Base-by-base conservation (phyloP, 2,329 filamentous ascomycete genomes). In the Diaporthe citrichinensis region DNA sequence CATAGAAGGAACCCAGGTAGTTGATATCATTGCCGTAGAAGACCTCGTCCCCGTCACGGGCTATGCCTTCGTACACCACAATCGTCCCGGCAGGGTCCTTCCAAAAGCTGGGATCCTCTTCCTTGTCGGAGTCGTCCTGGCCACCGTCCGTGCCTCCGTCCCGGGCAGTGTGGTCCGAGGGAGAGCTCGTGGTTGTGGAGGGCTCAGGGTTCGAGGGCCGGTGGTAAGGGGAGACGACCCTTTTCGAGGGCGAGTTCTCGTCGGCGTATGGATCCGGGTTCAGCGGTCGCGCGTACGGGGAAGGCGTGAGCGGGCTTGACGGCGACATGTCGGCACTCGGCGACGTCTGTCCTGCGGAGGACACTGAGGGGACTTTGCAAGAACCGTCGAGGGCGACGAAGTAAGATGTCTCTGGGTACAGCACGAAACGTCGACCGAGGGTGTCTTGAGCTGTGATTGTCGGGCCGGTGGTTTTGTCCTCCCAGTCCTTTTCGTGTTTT, bases 31-130 rank as follows among this genome's bases (percentile, higher is more conserved):
- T 49, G 62, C 72, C 72, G 9, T 74, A 74, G 62, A 51, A 69
- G 14, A 59, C 31, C 25, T 74, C 62, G 12, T 59, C 46, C 4
- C 72, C 72, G n/a, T 57, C 72, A 9, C 65, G 51, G 39, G 65
- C 62, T 39, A 74, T 51, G n/a, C 72, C 72, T n/a, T 74, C 61
- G 23, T 69, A 74, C 6, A 74, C 72, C 34, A 74, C 39, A 57
- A 74, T 74, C 17, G 67, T 68, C 8, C 62, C 72, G 14, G 25
- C 53, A 1, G 72, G 51, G 20, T 74, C 57, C 12, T 74, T 74
- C 72, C 72, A 74, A 31, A 74, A 74, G 36, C 61, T 61, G 23
- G 39, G 25, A 2, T 25, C 17, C 2, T 9, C 14, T 25, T 55
- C 72, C 5, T 55, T 44, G 10, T n/a, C 53, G 36, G 46, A 46